These are phyloP conservation scores for Coprinopsis cinerea DNA, from an alignment of 768 basidiomycete species.

Conservation along the genomic window DNA sequence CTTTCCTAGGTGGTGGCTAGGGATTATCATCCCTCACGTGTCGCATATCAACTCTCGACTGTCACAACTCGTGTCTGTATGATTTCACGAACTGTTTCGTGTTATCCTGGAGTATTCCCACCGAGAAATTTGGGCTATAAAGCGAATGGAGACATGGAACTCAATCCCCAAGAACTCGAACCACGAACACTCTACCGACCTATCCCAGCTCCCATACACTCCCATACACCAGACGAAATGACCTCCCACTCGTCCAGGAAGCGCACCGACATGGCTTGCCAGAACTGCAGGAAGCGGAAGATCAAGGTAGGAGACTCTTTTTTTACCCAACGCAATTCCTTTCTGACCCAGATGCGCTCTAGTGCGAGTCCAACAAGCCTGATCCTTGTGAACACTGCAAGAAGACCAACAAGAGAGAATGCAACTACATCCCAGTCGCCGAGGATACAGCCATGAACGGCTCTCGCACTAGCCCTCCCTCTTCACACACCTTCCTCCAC, in stretches of 20 bases:
- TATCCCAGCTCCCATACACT: slow-evolving; percentile 6
- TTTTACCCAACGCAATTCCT: not conserved
- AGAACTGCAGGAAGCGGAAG: slow-evolving; percentile 47
- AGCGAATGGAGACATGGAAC: too few species aligned
- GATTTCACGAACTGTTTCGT: slow-evolving; percentile 1
- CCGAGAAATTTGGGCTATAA: slow-evolving; percentile 8
- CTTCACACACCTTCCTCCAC: not conserved
- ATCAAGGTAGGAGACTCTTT: slow-evolving; percentile 43
- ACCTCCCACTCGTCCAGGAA: slow-evolving; percentile 4
- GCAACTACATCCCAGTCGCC: slow-evolving; percentile 37
- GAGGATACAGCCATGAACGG: slow-evolving; percentile 18
- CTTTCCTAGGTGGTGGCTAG: not conserved
- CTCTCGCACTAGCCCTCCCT: slow-evolving; percentile 1
- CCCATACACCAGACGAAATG: not conserved
- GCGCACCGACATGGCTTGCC: slow-evolving; percentile 48
- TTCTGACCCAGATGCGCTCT: not conserved
- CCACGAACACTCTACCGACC: slow-evolving; percentile 6
- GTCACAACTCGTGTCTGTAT: slow-evolving; percentile 3
- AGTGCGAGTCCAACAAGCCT: slow-evolving; percentile 27
- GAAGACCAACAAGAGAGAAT: slow-evolving; percentile 29
- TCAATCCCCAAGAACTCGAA: slow-evolving; percentile 2
- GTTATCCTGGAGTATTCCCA: not conserved
- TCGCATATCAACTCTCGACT: not conserved
- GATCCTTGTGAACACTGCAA: slow-evolving; percentile 36
- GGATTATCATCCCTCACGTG: slow-evolving; percentile 3